Base-by-base conservation (phyloP, 139 green algal species). In the Coccomyxa sp. region DNA sequence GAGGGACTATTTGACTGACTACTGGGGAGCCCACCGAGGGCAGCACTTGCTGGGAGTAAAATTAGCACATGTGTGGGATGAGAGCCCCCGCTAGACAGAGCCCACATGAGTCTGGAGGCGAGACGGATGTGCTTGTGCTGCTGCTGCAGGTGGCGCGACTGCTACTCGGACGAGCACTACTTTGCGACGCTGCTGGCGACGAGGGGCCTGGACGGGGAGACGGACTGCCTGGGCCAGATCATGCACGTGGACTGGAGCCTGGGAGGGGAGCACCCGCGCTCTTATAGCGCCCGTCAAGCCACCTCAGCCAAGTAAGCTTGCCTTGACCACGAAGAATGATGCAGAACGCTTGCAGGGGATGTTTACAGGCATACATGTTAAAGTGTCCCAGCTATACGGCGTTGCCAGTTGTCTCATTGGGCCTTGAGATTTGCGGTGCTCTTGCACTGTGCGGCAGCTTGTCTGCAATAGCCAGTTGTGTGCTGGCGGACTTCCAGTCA, bases 161-260 rank as follows among this genome's bases (percentile, higher is more conserved):
- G 82, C 77, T 75, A 68, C 79, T 68, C 35, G 7, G 79, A 79
- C 41, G 79, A 87, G 58, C 85, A 89, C 79, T 87, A 87, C 71
- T 78, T 87, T 22, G 82, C 85, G 7, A 85, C 82, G 16, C 75
- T 87, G 41, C 76, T 89, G 72, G 85, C 85, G 8, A 54, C 33
- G 14, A 39, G 58, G 38, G 75, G 68, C 12, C 39, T 71, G 58
- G 82, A 85, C 34, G 44, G 80, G 9, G 82, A 83, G 38, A 85
- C 78, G 7, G 75, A 81, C 37, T 77, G 39, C 40, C 7, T 44
- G 37, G 76, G 76, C 9, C 40, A 38, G 14, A 31, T 31, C 6
- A 75, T 68, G 38, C 55, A 73, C 14, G 76, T 80, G 55, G 76
- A 80, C 64, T 80, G 76, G 76, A 75, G 55, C 39, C 24, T 58